Conservation (phyloP, 1,284 basidiomycete species). For the Fomitopsis betulina region DNA sequence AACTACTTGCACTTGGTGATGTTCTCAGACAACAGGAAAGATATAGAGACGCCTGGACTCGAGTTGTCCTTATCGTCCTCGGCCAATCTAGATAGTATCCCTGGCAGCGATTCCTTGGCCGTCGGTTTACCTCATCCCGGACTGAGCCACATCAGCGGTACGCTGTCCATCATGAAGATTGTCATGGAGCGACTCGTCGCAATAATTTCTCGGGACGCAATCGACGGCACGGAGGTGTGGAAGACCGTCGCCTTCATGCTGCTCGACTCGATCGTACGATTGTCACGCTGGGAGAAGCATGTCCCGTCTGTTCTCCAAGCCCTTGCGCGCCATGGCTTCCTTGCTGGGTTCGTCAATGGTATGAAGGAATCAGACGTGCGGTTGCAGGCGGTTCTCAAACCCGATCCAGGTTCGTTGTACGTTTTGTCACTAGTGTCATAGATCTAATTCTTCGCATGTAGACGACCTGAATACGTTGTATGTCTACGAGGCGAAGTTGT, state of each 20-base stretch:
- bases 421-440: neutral
- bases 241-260: slow-evolving; percentile 91
- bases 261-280: slow-evolving; percentile 70
- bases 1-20: slow-evolving; percentile 82
- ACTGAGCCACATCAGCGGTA: slow-evolving; percentile 57
- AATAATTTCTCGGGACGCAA: slow-evolving; percentile 84
- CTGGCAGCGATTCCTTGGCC: slow-evolving; percentile 1
- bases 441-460: slow-evolving; percentile 25
- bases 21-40: slow-evolving; percentile 24
- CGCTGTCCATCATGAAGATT: slow-evolving; percentile 57
- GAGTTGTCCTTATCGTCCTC: slow-evolving; percentile 33
- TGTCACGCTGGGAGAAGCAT: slow-evolving; percentile 62
- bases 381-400: slow-evolving; percentile 79
- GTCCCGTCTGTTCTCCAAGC: slow-evolving; percentile 48
- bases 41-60: slow-evolving; percentile 10
- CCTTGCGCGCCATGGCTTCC: slow-evolving; percentile 73
- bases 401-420: slow-evolving; percentile 73
- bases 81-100: slow-evolving; percentile 30
- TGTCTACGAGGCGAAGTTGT: slow-evolving; percentile 94
- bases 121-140: slow-evolving; percentile 22
- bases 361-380: slow-evolving; percentile 81
- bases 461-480: slow-evolving; percentile 90
- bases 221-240: slow-evolving; percentile 95
- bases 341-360: slow-evolving; percentile 80
- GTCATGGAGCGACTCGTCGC: slow-evolving; percentile 73